Evolutionary conservation across 148 eudicot species (phyloP).

Genomic region (Rhododendron henanense): DNA sequence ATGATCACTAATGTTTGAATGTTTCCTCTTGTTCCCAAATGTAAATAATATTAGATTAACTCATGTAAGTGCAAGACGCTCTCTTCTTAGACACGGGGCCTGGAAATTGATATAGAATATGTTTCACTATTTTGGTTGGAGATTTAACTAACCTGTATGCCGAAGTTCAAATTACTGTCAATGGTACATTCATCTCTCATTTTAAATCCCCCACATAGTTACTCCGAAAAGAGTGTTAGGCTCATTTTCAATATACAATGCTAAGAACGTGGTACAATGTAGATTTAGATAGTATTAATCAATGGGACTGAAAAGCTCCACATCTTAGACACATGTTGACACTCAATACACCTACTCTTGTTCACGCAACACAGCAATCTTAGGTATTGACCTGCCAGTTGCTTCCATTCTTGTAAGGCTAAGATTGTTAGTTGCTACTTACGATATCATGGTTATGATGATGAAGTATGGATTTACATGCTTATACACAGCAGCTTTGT

Average conservation of each 20-base stretch:
- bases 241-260: not conserved
- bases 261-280: not conserved
- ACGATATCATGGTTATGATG: not conserved
- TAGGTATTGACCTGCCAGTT: not conserved
- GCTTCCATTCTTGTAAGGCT: not conserved
- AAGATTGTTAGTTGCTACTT: not conserved
- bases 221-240: not conserved
- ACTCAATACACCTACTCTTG: not conserved
- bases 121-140: not conserved
- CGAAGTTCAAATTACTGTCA: not conserved
- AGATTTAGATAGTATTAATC: not conserved
- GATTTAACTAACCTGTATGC: not conserved
- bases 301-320: not conserved
- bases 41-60: not conserved
- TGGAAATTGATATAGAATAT: not conserved
- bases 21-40: not conserved
- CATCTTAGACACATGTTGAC: not conserved
- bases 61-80: not conserved
- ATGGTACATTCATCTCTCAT: not conserved
- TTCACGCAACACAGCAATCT: not conserved
- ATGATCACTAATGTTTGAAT: not conserved
- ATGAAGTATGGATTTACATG: not conserved
- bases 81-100: not conserved
- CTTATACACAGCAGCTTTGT: not conserved
- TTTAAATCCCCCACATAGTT: not conserved